Conservation (phyloP, 352 stramenopile genomes). For the Globisporangium carolinianum region DNA sequence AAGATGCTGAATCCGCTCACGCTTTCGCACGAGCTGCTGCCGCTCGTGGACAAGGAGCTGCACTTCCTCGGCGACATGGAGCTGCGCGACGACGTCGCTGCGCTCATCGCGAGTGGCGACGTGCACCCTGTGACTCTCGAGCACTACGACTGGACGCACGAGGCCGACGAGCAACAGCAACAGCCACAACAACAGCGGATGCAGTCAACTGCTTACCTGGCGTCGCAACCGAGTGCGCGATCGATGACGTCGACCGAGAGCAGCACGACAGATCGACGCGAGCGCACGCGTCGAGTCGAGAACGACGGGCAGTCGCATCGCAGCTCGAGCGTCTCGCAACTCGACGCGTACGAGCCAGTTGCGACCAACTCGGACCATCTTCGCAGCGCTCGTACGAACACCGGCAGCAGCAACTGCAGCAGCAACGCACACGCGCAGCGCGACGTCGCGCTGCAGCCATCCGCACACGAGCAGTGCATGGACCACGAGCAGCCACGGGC, state of each 20-base stretch:
- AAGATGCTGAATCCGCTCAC: slow-evolving; percentile 73
- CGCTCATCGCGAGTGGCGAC: slow-evolving; percentile 45
- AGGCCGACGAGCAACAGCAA: slow-evolving; percentile 13
- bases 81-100: slow-evolving; percentile 40
- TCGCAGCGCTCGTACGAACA: not conserved
- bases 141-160: slow-evolving; percentile 66
- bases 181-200: too few relatives aligned
- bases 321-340: slow-evolving; percentile 6
- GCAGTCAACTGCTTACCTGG: slow-evolving; percentile 3
- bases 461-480: not conserved
- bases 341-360: slow-evolving; percentile 1
- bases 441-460: not conserved
- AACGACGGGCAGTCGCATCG: slow-evolving; percentile 9
- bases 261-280: slow-evolving; percentile 11
- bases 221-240: slow-evolving; percentile 13
- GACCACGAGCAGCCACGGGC: slow-evolving; percentile 28
- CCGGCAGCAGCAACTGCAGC: too few relatives aligned
- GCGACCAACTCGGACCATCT: not conserved
- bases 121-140: slow-evolving; percentile 67
- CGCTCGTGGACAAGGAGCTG: slow-evolving; percentile 44
- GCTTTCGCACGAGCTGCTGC: slow-evolving; percentile 45
- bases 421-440: not conserved
- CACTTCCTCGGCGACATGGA: slow-evolving; percentile 67
- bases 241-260: slow-evolving; percentile 63
- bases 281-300: slow-evolving; percentile 2